phyloP scores from a whole-genome alignment of 306 rosid genomes.

The Citrullus amarus region DNA sequence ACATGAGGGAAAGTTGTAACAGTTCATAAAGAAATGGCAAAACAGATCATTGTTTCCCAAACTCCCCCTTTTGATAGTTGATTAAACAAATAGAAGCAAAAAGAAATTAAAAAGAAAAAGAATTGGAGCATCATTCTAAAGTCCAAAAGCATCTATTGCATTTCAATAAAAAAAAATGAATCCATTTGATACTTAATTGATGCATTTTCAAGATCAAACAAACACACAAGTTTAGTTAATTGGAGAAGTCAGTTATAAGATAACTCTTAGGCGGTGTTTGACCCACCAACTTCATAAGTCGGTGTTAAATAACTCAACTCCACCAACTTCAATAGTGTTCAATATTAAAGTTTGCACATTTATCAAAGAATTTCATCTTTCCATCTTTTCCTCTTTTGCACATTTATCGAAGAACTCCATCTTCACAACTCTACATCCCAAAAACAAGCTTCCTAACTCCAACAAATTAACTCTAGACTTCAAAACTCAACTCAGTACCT shows the following conservation, averaged over 20 bases:
- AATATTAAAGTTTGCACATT: too few species aligned
- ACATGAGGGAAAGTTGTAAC: conserved; percentile 2
- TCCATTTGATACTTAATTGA: neutral
- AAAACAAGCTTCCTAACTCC: too few species aligned
- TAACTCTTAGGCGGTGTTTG: too few species aligned
- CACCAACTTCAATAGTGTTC: neutral
- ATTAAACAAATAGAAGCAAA: neutral
- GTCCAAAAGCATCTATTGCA: neutral
- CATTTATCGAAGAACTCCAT: too few species aligned
- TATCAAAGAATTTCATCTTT: too few species aligned
- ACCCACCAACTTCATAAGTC: too few species aligned
- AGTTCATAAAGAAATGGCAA: neutral
- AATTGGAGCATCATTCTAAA: neutral
- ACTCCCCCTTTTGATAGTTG: neutral
- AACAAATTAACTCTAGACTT: too few species aligned
- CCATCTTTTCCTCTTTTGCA: too few species aligned
- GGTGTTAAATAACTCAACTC: too few species aligned
- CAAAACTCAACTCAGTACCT: too few species aligned
- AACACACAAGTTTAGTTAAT: neutral
- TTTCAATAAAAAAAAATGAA: neutral
- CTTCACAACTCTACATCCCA: too few species aligned
- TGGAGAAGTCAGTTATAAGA: neutral
- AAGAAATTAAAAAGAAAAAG: neutral
- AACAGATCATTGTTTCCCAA: too few species aligned
- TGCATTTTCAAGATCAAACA: neutral